Percentiles rank a stretch among this genome's conserved stretches.
phyloP scores from a whole-genome alignment of 2,329 filamentous ascomycete species.

The Penicillium sp. region DNA sequence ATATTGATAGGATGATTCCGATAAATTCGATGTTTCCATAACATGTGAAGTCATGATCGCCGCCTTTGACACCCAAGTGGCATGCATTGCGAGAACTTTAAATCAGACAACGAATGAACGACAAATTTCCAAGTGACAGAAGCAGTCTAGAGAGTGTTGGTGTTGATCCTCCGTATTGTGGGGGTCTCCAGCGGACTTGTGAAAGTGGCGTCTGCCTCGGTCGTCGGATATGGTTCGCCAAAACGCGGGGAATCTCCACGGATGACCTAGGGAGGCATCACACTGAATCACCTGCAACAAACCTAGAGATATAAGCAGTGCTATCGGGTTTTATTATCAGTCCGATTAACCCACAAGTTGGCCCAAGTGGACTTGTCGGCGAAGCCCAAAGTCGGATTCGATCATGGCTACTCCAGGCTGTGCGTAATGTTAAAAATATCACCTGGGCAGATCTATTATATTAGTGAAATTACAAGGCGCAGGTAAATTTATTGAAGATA shows the following conservation, averaged over 20 bases:
- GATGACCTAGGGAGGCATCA: too few species aligned
- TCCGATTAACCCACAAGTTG: background rate
- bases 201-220: conserved; percentile 3
- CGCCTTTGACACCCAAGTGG: background rate
- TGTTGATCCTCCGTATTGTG: background rate
- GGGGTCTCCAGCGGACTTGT: background rate
- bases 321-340: background rate
- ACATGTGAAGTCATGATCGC: conserved; percentile 8
- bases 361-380: too few species aligned
- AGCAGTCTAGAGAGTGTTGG: background rate
- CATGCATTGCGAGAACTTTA: background rate
- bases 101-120: background rate
- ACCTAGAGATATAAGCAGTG: too few species aligned
- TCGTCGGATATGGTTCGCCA: background rate
- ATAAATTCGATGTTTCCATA: background rate
- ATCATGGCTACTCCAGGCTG: too few species aligned
- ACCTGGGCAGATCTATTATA: background rate
- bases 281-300: too few species aligned
- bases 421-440: background rate
- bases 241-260: background rate
- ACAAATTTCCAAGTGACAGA: background rate
- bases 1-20: background rate
- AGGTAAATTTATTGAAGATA: conserved; percentile 6
- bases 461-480: background rate
- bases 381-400: too few species aligned